Evolutionary conservation across 306 rosid genomes (phyloP).

Genomic region (Biancaea sappan): DNA sequence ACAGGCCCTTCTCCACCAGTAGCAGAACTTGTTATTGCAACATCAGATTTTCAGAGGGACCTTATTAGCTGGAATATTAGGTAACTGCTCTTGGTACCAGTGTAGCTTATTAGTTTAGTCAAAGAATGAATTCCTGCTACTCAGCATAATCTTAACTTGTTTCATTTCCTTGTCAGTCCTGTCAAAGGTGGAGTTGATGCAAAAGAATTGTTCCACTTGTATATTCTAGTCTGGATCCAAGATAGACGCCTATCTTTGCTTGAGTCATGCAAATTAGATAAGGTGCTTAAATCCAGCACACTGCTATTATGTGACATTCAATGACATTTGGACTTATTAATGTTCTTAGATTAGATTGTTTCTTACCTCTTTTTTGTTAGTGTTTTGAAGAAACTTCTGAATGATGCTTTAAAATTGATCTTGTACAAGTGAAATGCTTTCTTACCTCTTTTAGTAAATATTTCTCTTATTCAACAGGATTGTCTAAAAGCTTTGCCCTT

Average conservation of each 20-base stretch:
- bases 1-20: conserved; percentile 83
- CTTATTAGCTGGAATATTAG: conserved; percentile 72
- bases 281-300: conserved; percentile 54
- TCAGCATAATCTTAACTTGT: conserved; percentile 17
- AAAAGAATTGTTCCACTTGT: conserved; percentile 92
- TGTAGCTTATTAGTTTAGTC: not conserved
- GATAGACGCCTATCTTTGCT: conserved; percentile 85
- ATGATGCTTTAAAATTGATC: conserved; percentile 13
- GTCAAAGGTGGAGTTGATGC: conserved; percentile 96
- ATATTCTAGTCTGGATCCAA: conserved; percentile 94
- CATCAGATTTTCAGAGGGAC: conserved; percentile 95
- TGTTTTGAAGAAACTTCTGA: not conserved
- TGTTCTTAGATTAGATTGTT: conserved; percentile 1
- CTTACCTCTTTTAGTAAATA: conserved; percentile 5
- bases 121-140: conserved; percentile 21
- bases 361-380: not conserved
- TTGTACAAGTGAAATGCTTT: not conserved
- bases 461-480: conserved; percentile 10
- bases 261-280: conserved; percentile 88
- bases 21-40: conserved; percentile 90
- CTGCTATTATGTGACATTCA: conserved; percentile 21
- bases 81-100: conserved; percentile 43
- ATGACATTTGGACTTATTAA: no score
- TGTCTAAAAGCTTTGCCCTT: conserved; percentile 39
- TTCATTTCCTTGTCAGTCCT: conserved; percentile 54